A percentile compares a stretch with the other conserved stretches of the same genome.
Conservation (phyloP, 2,329 filamentous ascomycete species). For the Xylariaceae sp. region DNA sequence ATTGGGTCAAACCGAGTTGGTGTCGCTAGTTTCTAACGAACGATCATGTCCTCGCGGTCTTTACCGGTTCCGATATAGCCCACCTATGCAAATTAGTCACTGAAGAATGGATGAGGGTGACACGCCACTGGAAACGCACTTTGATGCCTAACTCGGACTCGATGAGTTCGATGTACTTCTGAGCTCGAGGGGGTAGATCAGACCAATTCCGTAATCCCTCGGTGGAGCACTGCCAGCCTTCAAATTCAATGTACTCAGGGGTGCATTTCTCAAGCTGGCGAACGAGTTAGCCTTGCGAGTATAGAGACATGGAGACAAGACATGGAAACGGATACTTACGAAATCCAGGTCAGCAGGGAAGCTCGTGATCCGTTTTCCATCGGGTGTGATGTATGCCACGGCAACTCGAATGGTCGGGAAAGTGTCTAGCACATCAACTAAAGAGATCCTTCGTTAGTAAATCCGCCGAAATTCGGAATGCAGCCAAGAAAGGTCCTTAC, state of each 20-base stretch:
- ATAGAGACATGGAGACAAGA: not conserved
- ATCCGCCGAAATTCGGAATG: not conserved
- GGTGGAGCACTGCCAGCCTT: conserved; percentile 52
- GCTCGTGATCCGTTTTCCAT: conserved; percentile 33
- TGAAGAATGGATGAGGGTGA: not conserved
- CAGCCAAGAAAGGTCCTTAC: not conserved
- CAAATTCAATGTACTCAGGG: conserved; percentile 48
- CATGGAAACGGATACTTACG: not conserved
- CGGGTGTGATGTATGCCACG: conserved; percentile 46
- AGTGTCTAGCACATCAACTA: conserved; percentile 51
- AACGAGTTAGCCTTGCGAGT: conserved; percentile 24
- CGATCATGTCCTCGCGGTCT: conserved; percentile 22
- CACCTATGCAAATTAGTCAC: conserved; percentile 14
- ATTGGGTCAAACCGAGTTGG: not conserved
- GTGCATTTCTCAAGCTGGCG: conserved; percentile 43
- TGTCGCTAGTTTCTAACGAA: conserved; percentile 2
- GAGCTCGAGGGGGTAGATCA: conserved; percentile 47
- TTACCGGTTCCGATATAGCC: conserved; percentile 23
- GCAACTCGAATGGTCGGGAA: conserved; percentile 57
- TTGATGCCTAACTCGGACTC: conserved; percentile 14
- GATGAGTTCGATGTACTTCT: conserved; percentile 45
- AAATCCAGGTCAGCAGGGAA: conserved; percentile 46
- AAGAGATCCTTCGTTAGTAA: not conserved
- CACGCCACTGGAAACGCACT: conserved; percentile 1
- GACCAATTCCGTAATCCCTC: conserved; percentile 45